A percentile compares a stretch with the other conserved stretches of the same genome.
phyloP scores from a whole-genome alignment of 495 filamentous ascomycete genomes.

The Trichoderma virens region DNA sequence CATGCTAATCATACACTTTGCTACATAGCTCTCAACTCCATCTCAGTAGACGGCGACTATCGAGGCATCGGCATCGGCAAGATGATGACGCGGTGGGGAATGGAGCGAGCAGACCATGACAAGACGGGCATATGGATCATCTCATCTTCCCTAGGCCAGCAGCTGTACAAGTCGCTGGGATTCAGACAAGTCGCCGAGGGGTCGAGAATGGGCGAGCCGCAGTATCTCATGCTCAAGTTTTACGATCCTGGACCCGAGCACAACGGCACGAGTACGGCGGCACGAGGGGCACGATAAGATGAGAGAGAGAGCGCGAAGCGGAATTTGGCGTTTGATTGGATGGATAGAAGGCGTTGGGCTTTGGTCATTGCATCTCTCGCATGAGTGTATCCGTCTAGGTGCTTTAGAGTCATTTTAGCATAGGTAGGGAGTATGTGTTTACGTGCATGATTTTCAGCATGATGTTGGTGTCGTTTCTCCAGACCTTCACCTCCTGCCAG shows the following conservation, averaged over 20 bases:
- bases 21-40: background rate
- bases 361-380: no score
- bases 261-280: no score
- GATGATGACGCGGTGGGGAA: background rate
- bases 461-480: no score
- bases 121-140: conserved; percentile 4
- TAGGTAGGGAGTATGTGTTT: no score
- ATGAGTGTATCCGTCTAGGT: no score
- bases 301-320: background rate
- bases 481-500: no score
- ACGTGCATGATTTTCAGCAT: no score
- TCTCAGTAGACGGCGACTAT: conserved; percentile 3
- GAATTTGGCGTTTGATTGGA: background rate
- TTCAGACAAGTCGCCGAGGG: background rate
- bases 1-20: background rate
- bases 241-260: background rate
- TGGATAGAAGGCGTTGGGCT: no score
- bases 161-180: conserved; percentile 1
- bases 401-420: no score
- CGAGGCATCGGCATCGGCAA: conserved; percentile 6
- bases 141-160: background rate
- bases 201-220: background rate
- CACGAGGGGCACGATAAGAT: no score
- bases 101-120: background rate
- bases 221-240: background rate